Base-by-base conservation (phyloP, 2,329 filamentous ascomycete genomes). In the Penicillium polonicum region DNA sequence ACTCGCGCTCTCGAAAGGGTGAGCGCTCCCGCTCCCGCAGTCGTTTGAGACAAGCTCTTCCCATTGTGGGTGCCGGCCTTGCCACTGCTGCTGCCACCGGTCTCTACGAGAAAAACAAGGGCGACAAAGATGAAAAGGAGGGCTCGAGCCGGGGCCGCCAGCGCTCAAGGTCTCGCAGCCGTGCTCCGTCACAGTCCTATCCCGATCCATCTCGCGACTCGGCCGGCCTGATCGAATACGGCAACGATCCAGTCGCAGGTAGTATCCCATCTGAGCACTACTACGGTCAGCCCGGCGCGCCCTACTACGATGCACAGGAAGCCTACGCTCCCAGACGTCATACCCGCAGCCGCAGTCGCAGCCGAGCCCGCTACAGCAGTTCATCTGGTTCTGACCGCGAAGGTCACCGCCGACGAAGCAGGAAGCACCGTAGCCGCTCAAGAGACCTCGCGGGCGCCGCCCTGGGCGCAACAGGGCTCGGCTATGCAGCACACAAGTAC, bases 41-140 rank as follows among this genome's bases (percentile, higher is more conserved):
- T 66, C 79, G 82, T 29, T 58, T 86, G 38, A 78, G 82, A 58
- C 76, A 82, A 60, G 84, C 83, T 48, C 76, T 85, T 6, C 85
- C 85, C 1, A 82, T 88, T 53, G 80, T 83, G 63, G 85, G 83
- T 41, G 83, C 84, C 52, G 85, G 85, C 48, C 73, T 86, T 15
- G 82, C 83, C 45, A 84, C 83, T 62, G 85, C 85, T 41, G 85
- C 84, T 15, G 76, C 85, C 33, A 83, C 85, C 57, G 83, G 83
- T 25, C 70, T 88, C 17, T 88, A 87, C 65, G 85, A 88, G 72
- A 85, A 82, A 65, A 82, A 81, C 59, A 85, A 86, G 72, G 82
- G 79, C 41, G 84, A 83, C 69, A 84, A 84, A 65, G 81, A 83
- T 56, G 78, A 76, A 19, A 82, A 80, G 67, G 78, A 79, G 58